These are phyloP conservation scores for Aspergillus incahuasiensis DNA, from an alignment of 495 filamentous ascomycete genomes.

Conservation along the genomic window DNA sequence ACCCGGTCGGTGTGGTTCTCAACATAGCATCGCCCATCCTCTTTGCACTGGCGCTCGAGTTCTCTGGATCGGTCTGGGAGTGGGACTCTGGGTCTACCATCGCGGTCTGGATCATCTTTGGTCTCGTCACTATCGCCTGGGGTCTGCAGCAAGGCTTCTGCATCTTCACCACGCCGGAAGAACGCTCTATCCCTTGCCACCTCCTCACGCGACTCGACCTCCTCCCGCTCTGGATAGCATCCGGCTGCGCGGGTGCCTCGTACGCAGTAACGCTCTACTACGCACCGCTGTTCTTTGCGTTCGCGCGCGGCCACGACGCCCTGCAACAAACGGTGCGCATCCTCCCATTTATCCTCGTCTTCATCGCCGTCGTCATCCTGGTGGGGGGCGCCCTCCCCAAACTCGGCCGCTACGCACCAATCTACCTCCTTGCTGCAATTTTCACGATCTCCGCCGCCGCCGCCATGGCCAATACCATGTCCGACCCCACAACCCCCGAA, in stretches of 20 bases:
- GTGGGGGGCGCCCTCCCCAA: conserved; percentile 3
- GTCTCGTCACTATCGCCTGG: conserved; percentile 36
- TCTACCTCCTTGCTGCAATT: conserved; percentile 8
- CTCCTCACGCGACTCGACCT: conserved; percentile 6
- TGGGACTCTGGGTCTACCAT: conserved; percentile 51
- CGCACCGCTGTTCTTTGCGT: conserved; percentile 47
- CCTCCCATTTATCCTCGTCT: conserved; percentile 23
- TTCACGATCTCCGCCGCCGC: neutral
- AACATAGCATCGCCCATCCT: conserved; percentile 13
- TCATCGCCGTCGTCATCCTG: conserved; percentile 5
- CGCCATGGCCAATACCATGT: conserved; percentile 4
- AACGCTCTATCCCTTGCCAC: conserved; percentile 10
- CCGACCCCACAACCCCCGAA: neutral
- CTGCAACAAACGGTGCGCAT: conserved; percentile 38
- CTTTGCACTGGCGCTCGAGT: conserved; percentile 19
- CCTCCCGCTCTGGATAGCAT: conserved; percentile 11
- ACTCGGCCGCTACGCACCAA: conserved; percentile 3
- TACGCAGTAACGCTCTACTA: conserved; percentile 16
- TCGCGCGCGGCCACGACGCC: conserved; percentile 32
- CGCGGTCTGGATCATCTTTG: conserved; percentile 44
- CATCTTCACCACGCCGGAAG: conserved; percentile 7
- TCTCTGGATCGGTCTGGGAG: conserved; percentile 39
- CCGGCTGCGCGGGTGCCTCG: conserved; percentile 10
- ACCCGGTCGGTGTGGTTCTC: conserved; percentile 22
- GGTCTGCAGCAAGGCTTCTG: conserved; percentile 12